These are phyloP conservation scores for Diaporthe amygdali DNA, from an alignment of 2,329 filamentous ascomycete genomes.

Conservation along the genomic window DNA sequence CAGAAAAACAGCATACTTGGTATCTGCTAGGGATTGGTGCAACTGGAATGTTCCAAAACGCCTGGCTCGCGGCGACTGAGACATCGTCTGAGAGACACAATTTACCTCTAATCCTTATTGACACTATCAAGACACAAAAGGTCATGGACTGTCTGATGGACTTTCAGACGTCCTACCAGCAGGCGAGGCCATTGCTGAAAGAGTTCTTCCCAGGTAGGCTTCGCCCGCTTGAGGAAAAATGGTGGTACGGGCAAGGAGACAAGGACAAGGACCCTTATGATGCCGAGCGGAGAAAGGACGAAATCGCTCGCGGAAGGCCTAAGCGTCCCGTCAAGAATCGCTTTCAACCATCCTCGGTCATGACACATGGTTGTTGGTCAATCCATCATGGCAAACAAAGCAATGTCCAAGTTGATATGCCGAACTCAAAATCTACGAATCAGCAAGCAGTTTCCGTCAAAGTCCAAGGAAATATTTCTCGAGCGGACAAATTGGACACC, in stretches of 20 bases:
- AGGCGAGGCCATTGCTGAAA: not conserved
- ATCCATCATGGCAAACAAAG: no score
- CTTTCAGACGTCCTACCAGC: not conserved
- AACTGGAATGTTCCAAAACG: slow-evolving; percentile 47
- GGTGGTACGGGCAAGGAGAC: no score
- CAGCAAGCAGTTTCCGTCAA: no score
- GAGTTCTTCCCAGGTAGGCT: slow-evolving; percentile 24
- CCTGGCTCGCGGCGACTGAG: slow-evolving; percentile 38
- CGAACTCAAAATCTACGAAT: no score
- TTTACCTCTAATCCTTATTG: slow-evolving; percentile 9
- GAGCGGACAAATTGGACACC: no score
- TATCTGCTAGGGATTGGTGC: slow-evolving; percentile 45
- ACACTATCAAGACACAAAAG: slow-evolving; percentile 14
- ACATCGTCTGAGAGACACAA: slow-evolving; percentile 31
- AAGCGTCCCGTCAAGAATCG: no score
- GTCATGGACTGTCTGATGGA: slow-evolving; percentile 27
- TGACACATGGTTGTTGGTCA: no score
- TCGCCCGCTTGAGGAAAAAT: not conserved
- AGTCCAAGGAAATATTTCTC: no score
- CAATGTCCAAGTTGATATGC: no score
- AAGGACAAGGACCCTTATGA: slow-evolving; percentile 15
- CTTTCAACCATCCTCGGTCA: no score
- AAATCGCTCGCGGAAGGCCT: no score
- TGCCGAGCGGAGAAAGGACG: no score
- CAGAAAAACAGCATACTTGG: slow-evolving; percentile 43